phyloP scores from a whole-genome alignment of 257 asterid species.

The Orobanche coerulescens region DNA sequence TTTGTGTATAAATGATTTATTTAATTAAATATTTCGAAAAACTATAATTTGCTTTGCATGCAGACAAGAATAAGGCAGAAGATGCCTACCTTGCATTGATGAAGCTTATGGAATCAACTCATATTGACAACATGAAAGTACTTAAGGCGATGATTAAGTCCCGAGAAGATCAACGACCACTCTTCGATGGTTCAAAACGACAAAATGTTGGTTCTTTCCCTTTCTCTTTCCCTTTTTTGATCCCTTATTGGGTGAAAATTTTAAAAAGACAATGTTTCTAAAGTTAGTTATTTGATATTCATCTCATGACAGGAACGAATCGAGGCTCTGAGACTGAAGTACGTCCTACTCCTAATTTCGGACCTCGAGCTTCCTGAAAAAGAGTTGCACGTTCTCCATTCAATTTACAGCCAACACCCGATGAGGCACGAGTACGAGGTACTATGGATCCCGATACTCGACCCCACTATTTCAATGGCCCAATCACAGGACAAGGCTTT shows the following conservation, averaged over 20 bases:
- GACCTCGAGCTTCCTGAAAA: constrained; percentile 61
- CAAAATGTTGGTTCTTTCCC: constrained; percentile 23
- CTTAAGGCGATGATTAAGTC: constrained; percentile 33
- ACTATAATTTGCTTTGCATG: too few species aligned
- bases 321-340: constrained; percentile 53
- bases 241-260: too few species aligned
- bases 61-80: constrained; percentile 30
- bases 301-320: constrained; percentile 43
- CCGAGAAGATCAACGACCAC: constrained; percentile 38
- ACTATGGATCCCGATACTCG: constrained; percentile 75
- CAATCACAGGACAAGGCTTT: constrained; percentile 27
- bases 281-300: neutral
- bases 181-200: constrained; percentile 34
- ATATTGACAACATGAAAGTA: constrained; percentile 50
- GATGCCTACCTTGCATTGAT: constrained; percentile 32
- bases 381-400: constrained; percentile 64
- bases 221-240: neutral
- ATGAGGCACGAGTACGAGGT: constrained; percentile 62
- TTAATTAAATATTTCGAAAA: too few species aligned
- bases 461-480: constrained; percentile 24
- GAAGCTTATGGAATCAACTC: constrained; percentile 34
- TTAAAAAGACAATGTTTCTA: too few species aligned
- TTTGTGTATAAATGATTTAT: too few species aligned
- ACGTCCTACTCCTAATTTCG: constrained; percentile 62
- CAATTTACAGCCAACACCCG: constrained; percentile 48